A percentile compares a stretch with the other conserved stretches of the same genome.
Evolutionary conservation across 768 basidiomycete genomes (phyloP).

Genomic region (Omphalotus guepiniiformis): DNA sequence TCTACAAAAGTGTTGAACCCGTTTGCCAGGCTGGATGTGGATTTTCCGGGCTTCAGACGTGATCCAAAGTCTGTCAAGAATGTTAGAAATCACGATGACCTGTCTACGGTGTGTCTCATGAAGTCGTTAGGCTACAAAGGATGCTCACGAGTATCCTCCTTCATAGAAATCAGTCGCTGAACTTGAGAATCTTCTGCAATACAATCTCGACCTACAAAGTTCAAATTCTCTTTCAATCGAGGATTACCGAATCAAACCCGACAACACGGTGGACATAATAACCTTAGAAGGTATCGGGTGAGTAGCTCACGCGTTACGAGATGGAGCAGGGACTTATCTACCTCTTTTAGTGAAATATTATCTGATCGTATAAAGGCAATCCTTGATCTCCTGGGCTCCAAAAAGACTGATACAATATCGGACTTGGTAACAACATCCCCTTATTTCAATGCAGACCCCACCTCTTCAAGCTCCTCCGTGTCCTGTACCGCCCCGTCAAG

Average conservation of each 20-base stretch:
- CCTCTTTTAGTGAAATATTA: slow-evolving; percentile 26
- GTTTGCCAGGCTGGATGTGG: slow-evolving; percentile 6
- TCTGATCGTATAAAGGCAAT: slow-evolving; percentile 36
- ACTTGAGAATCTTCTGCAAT: slow-evolving; percentile 21
- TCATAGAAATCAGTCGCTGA: slow-evolving; percentile 25
- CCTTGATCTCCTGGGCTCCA: slow-evolving; percentile 26
- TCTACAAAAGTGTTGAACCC: not conserved
- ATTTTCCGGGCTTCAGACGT: slow-evolving; percentile 3
- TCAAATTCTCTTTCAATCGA: not conserved
- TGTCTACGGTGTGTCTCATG: slow-evolving; percentile 23
- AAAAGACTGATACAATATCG: slow-evolving; percentile 2
- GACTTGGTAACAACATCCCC: not conserved
- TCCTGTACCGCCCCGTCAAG: not conserved
- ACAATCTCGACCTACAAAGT: slow-evolving; percentile 14
- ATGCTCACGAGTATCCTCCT: slow-evolving; percentile 26
- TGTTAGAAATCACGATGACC: slow-evolving; percentile 20
- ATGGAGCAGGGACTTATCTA: slow-evolving; percentile 1
- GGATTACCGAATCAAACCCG: slow-evolving; percentile 10
- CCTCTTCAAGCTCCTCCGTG: not conserved
- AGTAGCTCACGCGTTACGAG: slow-evolving; percentile 2
- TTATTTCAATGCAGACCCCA: not conserved
- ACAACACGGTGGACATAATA: slow-evolving; percentile 34
- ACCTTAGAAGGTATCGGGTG: slow-evolving; percentile 40
- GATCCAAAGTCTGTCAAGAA: not conserved
- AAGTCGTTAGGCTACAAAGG: no score